Evolutionary conservation across 2,329 filamentous ascomycete species (phyloP).

Genomic region (Blastomyces gilchristii): DNA sequence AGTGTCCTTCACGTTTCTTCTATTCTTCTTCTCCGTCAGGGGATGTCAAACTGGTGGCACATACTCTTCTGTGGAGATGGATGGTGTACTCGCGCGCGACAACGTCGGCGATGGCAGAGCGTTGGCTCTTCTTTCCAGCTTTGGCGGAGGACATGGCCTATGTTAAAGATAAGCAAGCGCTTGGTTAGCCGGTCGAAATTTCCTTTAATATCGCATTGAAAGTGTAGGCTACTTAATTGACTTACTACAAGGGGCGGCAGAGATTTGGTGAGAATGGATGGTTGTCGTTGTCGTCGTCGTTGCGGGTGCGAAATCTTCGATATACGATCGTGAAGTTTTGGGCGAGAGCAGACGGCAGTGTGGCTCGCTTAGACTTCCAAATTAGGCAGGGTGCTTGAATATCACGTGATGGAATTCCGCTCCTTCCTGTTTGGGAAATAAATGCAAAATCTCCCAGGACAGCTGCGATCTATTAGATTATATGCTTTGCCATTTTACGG

Average conservation of each 20-base stretch:
- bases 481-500: not conserved
- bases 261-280: conserved; percentile 28
- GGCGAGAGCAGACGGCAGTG: conserved; percentile 13
- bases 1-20: conserved; percentile 8
- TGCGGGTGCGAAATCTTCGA: conserved; percentile 19
- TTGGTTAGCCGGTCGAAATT: not conserved
- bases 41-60: conserved; percentile 35
- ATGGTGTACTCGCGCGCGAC: conserved; percentile 99
- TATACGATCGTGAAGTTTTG: conserved; percentile 18
- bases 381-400: not conserved
- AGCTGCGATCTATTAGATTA: not conserved
- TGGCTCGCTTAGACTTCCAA: conserved; percentile 27
- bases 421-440: not conserved
- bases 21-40: conserved; percentile 11
- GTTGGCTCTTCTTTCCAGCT: conserved; percentile 59
- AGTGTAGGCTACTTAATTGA: conserved; percentile 10
- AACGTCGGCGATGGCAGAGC: conserved; percentile 97
- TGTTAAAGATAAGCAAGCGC: not conserved
- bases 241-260: conserved; percentile 29
- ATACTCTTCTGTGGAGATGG: conserved; percentile 98
- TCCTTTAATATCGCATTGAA: not conserved
- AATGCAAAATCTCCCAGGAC: not conserved
- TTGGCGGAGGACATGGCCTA: conserved; percentile 50
- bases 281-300: conserved; percentile 11
- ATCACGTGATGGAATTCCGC: not conserved